Conservation (phyloP, 441 rosid genomes). For the Populus hybrid region DNA sequence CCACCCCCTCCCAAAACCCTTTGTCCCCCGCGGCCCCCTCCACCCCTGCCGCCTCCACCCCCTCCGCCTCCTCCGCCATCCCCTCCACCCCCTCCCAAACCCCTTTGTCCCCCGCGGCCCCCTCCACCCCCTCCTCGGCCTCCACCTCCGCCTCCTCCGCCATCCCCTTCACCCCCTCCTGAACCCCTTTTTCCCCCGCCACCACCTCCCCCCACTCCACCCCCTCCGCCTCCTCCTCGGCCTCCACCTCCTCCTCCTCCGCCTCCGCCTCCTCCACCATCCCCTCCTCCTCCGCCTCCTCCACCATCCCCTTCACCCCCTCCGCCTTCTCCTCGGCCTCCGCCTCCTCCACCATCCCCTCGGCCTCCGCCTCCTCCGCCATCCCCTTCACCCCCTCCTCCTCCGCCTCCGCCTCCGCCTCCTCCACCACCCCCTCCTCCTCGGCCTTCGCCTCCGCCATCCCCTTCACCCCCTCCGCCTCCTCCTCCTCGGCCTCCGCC, state of each 20-base stretch:
- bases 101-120: constrained; percentile 5
- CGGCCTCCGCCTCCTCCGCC: no score
- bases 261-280: no score
- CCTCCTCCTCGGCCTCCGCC: background rate
- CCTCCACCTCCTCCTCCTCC: background rate
- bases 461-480: background rate
- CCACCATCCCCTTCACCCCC: no score
- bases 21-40: background rate
- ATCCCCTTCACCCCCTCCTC: no score
- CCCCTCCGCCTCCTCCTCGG: no score
- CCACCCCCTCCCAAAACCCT: background rate
- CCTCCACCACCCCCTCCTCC: no score
- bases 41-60: background rate
- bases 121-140: background rate
- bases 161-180: background rate
- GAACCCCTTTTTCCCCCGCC: background rate
- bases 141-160: background rate
- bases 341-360: background rate
- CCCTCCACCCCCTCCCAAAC: background rate
- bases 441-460: accelerated
- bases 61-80: background rate
- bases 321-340: background rate
- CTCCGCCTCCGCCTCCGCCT: no score
- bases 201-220: background rate
- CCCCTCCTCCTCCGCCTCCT: no score